Percentiles rank a stretch among this genome's conserved stretches.
Evolutionary conservation across 2,329 filamentous ascomycete species (phyloP).

Genomic region (Microascus cirrosus): DNA sequence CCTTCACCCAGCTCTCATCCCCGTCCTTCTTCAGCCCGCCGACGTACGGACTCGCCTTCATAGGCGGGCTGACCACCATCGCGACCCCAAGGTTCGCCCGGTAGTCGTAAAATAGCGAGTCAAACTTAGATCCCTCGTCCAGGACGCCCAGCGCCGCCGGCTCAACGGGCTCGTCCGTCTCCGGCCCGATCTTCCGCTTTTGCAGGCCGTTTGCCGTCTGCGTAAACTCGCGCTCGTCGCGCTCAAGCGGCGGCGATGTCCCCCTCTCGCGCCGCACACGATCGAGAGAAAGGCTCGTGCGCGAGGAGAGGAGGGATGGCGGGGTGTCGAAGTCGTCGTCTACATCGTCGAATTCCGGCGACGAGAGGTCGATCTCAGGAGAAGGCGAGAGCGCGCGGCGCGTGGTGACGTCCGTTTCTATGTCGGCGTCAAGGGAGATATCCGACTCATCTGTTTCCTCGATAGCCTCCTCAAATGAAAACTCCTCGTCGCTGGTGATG

Average conservation of each 20-base stretch:
- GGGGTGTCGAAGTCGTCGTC: constrained; percentile 50
- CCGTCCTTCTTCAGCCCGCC: constrained; percentile 24
- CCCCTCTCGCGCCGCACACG: constrained; percentile 39
- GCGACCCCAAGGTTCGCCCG: not conserved
- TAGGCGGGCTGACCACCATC: constrained; percentile 32
- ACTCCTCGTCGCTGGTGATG: constrained; percentile 24
- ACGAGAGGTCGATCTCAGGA: constrained; percentile 85
- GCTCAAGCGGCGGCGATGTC: constrained; percentile 82
- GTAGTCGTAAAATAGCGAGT: constrained; percentile 8
- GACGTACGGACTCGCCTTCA: constrained; percentile 20
- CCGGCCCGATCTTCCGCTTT: constrained; percentile 46
- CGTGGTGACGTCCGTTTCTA: constrained; percentile 58
- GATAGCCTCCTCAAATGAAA: constrained; percentile 12
- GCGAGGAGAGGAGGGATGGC: constrained; percentile 51
- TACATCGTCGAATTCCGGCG: constrained; percentile 70
- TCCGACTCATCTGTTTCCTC: not conserved
- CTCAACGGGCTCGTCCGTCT: constrained; percentile 9
- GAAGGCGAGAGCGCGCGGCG: constrained; percentile 72
- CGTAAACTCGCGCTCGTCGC: constrained; percentile 93
- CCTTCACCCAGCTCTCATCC: constrained; percentile 26
- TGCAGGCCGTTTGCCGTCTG: constrained; percentile 83
- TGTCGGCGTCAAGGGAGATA: constrained; percentile 21
- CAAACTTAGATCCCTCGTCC: constrained; percentile 23
- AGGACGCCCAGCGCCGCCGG: constrained; percentile 22
- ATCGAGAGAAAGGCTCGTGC: constrained; percentile 22